phyloP scores from a whole-genome alignment of 2,329 filamentous ascomycete genomes.

The Paraphaeosphaeria sporulosa region DNA sequence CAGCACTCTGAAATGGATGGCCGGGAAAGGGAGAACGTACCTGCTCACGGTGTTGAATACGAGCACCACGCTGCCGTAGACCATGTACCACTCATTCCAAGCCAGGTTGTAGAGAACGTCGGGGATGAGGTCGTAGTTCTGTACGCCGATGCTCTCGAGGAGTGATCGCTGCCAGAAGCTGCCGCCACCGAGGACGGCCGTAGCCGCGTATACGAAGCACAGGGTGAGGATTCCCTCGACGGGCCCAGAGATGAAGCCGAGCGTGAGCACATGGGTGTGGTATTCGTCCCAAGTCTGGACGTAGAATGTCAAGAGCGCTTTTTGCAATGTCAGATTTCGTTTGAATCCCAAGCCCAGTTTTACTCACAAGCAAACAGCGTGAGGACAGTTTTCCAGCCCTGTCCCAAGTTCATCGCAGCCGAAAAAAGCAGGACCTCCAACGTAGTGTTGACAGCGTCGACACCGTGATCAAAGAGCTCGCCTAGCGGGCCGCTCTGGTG shows the following conservation, averaged over 20 bases:
- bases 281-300: constrained; percentile 99
- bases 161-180: constrained; percentile 93
- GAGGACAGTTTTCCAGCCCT: constrained; percentile 87
- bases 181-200: constrained; percentile 83
- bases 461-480: constrained; percentile 95
- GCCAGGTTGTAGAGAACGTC: constrained; percentile 76
- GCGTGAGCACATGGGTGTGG: constrained; percentile 92
- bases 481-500: constrained; percentile 91
- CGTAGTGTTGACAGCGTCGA: constrained; percentile 96
- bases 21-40: constrained; percentile 33
- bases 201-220: constrained; percentile 80
- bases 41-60: constrained; percentile 84
- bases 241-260: constrained; percentile 90
- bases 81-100: constrained; percentile 92
- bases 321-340: constrained; percentile 17
- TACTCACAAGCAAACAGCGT: constrained; percentile 78
- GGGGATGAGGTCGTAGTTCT: constrained; percentile 70
- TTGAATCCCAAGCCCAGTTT: neutral
- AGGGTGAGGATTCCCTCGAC: constrained; percentile 93
- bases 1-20: neutral
- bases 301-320: constrained; percentile 93
- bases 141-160: constrained; percentile 74
- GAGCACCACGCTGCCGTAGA: constrained; percentile 82
- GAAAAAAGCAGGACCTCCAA: constrained; percentile 93
- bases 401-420: constrained; percentile 89